phyloP scores from a whole-genome alignment of 345 rosid species.

The Stellera chamaejasme region DNA sequence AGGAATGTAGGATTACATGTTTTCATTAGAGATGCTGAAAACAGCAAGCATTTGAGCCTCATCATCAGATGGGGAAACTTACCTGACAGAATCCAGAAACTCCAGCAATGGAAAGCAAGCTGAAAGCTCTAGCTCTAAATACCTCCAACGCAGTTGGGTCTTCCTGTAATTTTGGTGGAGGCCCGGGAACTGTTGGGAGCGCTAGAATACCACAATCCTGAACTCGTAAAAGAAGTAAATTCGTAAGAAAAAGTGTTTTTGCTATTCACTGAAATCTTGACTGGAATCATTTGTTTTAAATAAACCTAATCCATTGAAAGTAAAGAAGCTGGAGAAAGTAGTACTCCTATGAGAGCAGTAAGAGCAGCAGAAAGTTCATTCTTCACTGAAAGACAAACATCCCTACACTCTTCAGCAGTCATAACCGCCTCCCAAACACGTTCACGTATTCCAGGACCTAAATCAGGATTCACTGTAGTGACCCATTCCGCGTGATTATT shows the following conservation, averaged over 20 bases:
- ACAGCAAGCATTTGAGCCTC: slow-evolving; percentile 1
- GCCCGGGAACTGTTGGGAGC: slow-evolving; percentile 76
- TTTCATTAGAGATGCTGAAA: not conserved
- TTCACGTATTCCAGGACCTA: slow-evolving; percentile 66
- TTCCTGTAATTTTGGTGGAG: slow-evolving; percentile 64
- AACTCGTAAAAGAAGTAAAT: not conserved
- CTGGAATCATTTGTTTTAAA: not conserved
- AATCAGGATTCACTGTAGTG: slow-evolving; percentile 47
- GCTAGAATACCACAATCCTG: slow-evolving; percentile 67
- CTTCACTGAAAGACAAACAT: slow-evolving; percentile 37
- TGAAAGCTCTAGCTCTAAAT: slow-evolving; percentile 48
- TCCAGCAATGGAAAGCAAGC: slow-evolving; percentile 69
- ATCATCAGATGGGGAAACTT: slow-evolving; percentile 1
- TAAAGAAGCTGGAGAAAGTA: slow-evolving; percentile 12
- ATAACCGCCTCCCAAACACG: slow-evolving; percentile 54
- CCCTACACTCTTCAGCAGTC: slow-evolving; percentile 38
- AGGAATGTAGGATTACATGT: not conserved
- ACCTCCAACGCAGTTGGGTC: slow-evolving; percentile 44
- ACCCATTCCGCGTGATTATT: slow-evolving; percentile 73
- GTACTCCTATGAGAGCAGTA: slow-evolving; percentile 61
- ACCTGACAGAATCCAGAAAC: slow-evolving; percentile 94
- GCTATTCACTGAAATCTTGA: not conserved
- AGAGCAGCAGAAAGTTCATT: slow-evolving; percentile 51
- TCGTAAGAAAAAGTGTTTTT: not conserved
- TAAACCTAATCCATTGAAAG: not conserved